Conservation (phyloP, 352 stramenopile genomes). For the Globisporangium sylvaticum region DNA sequence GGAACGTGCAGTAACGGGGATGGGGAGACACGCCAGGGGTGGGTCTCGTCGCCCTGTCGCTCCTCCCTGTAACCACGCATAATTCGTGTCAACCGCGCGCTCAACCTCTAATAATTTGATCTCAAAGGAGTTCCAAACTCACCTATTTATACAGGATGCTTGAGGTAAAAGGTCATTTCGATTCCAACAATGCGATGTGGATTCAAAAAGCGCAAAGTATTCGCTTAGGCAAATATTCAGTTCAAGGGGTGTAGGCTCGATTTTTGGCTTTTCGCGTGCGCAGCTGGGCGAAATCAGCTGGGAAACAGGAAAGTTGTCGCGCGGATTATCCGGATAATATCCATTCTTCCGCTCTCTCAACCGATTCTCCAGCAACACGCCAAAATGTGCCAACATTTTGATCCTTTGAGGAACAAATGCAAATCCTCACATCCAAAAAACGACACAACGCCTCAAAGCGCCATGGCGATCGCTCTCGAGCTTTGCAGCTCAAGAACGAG, state of each 20-base stretch:
- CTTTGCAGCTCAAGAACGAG: too few species aligned
- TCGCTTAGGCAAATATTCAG: background rate
- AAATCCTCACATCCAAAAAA: background rate
- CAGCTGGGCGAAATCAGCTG: background rate
- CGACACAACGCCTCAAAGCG: background rate
- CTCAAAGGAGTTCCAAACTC: too few species aligned
- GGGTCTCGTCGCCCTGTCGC: conserved; percentile 1
- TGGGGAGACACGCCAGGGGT: background rate
- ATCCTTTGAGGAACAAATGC: background rate
- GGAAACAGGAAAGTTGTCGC: background rate
- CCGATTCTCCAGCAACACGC: background rate
- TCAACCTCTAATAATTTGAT: background rate
- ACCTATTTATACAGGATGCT: background rate
- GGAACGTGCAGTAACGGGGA: background rate
- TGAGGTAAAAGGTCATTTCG: background rate
- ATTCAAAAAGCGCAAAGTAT: background rate
- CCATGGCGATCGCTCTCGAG: background rate
- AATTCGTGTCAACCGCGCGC: background rate
- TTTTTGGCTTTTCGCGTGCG: background rate
- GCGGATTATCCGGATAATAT: background rate
- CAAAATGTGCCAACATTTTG: background rate
- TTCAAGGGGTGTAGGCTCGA: background rate
- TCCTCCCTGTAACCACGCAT: background rate
- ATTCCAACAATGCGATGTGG: background rate
- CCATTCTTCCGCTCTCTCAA: background rate